Evolutionary conservation across 768 basidiomycete genomes (phyloP).

Genomic region (Psilocybe cubensis): DNA sequence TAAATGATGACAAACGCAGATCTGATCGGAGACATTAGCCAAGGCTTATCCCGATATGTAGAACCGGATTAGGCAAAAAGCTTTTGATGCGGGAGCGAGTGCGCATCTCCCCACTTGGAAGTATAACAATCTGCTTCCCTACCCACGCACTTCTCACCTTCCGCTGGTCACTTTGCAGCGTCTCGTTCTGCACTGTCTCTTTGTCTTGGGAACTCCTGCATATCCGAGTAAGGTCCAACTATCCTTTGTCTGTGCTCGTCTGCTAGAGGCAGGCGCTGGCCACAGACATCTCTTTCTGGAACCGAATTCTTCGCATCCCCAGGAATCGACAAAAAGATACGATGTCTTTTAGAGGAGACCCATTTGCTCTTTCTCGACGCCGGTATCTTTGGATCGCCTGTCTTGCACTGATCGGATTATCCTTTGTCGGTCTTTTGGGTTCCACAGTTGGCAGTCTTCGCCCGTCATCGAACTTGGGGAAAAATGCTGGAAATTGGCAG

Average conservation of each 20-base stretch:
- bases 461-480: neutral
- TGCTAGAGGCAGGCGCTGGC: neutral
- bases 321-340: neutral
- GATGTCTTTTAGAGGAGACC: conserved; percentile 9
- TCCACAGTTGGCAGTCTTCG: conserved; percentile 17
- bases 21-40: conserved; percentile 1
- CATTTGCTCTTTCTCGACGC: conserved; percentile 8
- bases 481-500: neutral
- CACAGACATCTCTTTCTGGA: neutral
- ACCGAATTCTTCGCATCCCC: neutral
- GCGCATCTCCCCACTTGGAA: neutral
- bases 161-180: neutral
- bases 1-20: neutral
- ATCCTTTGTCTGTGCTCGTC: neutral
- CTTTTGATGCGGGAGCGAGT: neutral
- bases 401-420: conserved; percentile 17
- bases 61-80: neutral
- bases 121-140: neutral
- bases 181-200: neutral
- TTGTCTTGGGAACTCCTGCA: no score
- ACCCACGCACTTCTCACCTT: neutral
- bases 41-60: neutral
- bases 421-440: conserved; percentile 17
- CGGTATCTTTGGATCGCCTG: conserved; percentile 16
- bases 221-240: neutral